Evolutionary conservation across 371 early-diverging fungal species (phyloP), one percentile per base, ranked within the genome.

Genomic region (Mortierella polycephala): DNA sequence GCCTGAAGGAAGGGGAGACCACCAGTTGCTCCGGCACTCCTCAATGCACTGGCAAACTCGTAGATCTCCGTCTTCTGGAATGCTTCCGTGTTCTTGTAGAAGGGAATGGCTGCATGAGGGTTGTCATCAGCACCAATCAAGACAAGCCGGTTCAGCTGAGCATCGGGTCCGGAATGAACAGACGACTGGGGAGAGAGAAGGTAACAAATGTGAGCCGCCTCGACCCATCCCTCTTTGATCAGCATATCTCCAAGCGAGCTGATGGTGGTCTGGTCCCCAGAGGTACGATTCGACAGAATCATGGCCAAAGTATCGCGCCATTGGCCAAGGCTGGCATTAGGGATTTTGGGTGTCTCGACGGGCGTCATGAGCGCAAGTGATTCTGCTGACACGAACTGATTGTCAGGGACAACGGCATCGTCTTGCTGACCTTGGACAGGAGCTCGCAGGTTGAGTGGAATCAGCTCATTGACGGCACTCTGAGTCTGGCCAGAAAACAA

Each of bases 161-260:
- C 76, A 71, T 92, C 93, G 2, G 86, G 56, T 8, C 94, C 93
- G 16, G 86, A 83, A 46, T 90, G 83, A 6, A 86, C 67, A 0
- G 89, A 84, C 20, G 81, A 70, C 40, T 84, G 85, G 8, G 88
- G 85, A 0, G 94, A 88, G 30, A 94, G 82, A 18, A 95, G 62
- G 70, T 91, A 92, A 90, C 97, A 96, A 42, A 95, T 85, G 66
- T 96, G 96, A 5, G 96, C 93, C 10, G 92, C 92, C n/a, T 85
- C 82, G n/a, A 83, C 74, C 83, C 87, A 85, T 1, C 90, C 91
- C 50, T 82, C 84, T 39, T 82, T 76, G 60, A 79, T 69, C 66
- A 97, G 77, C 57, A 87, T 81, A 74, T 98, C 95, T 10, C 96
- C 98, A 30, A 98, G 74, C 10, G 87, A 85, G 21, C 88, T 81